A percentile compares a stretch with the other conserved stretches of the same genome.
These are phyloP conservation scores for Mycosarcoma mackinlayi DNA, from an alignment of 1,284 basidiomycete genomes.

Conservation along the genomic window DNA sequence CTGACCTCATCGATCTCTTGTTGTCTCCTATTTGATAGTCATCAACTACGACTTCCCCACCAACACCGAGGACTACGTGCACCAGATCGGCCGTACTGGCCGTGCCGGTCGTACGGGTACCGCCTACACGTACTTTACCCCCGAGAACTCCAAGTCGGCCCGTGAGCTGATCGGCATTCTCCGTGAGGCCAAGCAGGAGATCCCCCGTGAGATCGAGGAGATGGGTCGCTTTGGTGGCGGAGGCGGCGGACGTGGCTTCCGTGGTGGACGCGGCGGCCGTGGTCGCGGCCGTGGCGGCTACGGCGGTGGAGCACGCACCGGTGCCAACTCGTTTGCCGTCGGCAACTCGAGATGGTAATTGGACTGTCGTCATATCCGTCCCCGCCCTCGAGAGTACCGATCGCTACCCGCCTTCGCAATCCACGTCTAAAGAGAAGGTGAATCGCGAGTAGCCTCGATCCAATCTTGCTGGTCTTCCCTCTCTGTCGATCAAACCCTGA, in stretches of 20 bases:
- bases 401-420: neutral
- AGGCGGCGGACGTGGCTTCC: constrained; percentile 55
- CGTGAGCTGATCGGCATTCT: constrained; percentile 90
- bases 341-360: constrained; percentile 58
- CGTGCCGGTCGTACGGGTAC: constrained; percentile 81
- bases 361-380: neutral
- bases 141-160: constrained; percentile 90
- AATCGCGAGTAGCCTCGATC: too few relatives aligned
- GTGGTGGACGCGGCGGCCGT: constrained; percentile 58
- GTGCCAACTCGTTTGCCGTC: constrained; percentile 60
- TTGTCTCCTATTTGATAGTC: constrained; percentile 20
- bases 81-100: constrained; percentile 83
- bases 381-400: too few relatives aligned
- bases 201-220: constrained; percentile 90
- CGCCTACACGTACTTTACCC: constrained; percentile 90
- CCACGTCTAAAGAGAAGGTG: neutral
- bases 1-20: neutral
- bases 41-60: constrained; percentile 94
- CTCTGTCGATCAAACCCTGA: too few relatives aligned
- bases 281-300: constrained; percentile 52
- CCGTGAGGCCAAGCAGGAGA: constrained; percentile 85
- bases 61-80: constrained; percentile 93
- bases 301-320: constrained; percentile 54
- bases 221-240: constrained; percentile 82
- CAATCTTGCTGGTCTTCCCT: too few relatives aligned